Evolutionary conservation across 805 yeast species (phyloP).

Genomic region (Saccharomycopsis javanensis): DNA sequence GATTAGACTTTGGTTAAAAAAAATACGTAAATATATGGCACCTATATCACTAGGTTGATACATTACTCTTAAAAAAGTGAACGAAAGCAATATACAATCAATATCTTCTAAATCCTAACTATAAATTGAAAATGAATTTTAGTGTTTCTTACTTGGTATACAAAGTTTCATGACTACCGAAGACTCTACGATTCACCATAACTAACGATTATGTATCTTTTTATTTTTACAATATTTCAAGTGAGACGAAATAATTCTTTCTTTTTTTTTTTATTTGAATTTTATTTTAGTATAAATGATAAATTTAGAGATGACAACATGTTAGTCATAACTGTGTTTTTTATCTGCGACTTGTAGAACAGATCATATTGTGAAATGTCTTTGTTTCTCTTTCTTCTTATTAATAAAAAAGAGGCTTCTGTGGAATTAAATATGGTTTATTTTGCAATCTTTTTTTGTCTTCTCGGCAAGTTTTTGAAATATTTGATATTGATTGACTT

Average conservation of each 20-base stretch:
- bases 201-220: too few species aligned
- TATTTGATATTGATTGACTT: background rate
- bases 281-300: background rate
- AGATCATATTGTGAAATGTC: background rate
- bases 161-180: too few species aligned
- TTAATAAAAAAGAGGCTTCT: background rate
- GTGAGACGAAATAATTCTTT: background rate
- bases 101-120: too few species aligned
- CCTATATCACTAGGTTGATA: too few species aligned
- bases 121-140: too few species aligned
- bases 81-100: too few species aligned
- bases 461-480: background rate
- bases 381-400: background rate
- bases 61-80: too few species aligned
- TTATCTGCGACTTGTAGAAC: background rate
- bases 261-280: background rate
- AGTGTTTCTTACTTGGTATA: too few species aligned
- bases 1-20: too few species aligned
- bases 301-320: background rate
- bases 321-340: background rate
- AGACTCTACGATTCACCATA: too few species aligned
- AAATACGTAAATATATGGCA: too few species aligned
- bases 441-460: background rate
- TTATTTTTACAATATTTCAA: too few species aligned
- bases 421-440: background rate